Evolutionary conservation across 2,329 filamentous ascomycete genomes (phyloP).

Genomic region (Sphaerulina musiva): DNA sequence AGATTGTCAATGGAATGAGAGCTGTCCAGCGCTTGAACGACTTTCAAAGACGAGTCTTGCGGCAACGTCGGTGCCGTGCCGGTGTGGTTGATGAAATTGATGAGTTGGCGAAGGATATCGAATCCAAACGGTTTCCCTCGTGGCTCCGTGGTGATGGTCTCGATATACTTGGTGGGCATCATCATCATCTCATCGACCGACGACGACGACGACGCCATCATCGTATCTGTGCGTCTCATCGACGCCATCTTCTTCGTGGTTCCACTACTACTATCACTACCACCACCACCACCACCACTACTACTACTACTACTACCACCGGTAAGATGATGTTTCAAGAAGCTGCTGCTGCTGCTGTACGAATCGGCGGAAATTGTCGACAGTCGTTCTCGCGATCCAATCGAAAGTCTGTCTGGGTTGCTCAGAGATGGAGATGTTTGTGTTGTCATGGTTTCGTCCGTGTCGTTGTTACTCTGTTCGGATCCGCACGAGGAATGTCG

Average conservation of each 20-base stretch:
- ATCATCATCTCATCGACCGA: background rate
- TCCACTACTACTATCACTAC: background rate
- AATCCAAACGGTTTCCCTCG: constrained; percentile 17
- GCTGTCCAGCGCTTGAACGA: constrained; percentile 17
- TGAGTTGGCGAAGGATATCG: constrained; percentile 19
- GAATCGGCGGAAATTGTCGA: background rate
- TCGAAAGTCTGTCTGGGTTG: background rate
- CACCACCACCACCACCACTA: too few species aligned
- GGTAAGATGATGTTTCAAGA: too few species aligned
- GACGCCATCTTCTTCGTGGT: background rate
- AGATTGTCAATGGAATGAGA: constrained; percentile 6
- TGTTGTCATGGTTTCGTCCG: background rate
- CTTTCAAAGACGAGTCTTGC: constrained; percentile 12
- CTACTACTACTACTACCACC: too few species aligned
- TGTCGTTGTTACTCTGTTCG: background rate
- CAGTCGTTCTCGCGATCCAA: background rate
- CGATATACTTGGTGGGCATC: background rate
- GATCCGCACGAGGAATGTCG: background rate
- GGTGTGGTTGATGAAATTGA: constrained; percentile 13
- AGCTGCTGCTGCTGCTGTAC: background rate
- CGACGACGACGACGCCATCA: too few species aligned
- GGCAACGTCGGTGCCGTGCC: background rate
- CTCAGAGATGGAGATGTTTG: background rate
- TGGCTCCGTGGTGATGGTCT: constrained; percentile 18
- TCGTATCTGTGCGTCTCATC: background rate